A percentile compares a stretch with the other conserved stretches of the same genome.
Evolutionary conservation across 73 alveolate species (phyloP).

Genomic region (Symbiodinium natans): DNA sequence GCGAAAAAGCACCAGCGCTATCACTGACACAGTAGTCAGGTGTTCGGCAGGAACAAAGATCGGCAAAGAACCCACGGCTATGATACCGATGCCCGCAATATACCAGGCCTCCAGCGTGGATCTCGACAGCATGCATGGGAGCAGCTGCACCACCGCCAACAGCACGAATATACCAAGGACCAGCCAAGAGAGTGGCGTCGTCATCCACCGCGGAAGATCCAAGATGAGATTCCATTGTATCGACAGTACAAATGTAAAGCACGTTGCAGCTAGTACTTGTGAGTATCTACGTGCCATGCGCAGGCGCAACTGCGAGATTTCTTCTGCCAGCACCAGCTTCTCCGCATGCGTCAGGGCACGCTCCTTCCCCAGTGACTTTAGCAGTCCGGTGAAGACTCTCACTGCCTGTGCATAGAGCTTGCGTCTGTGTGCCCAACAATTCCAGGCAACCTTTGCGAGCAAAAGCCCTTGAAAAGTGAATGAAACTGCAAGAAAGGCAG

Average conservation of each 20-base stretch:
- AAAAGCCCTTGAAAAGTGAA: not conserved
- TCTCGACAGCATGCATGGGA: not conserved
- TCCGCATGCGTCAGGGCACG: not conserved
- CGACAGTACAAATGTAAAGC: not conserved
- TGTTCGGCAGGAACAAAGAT: not conserved
- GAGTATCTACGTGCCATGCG: not conserved
- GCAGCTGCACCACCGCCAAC: not conserved
- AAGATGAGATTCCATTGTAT: not conserved
- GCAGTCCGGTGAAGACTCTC: not conserved
- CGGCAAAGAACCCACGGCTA: not conserved
- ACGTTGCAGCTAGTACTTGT: not conserved
- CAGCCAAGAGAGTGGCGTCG: not conserved
- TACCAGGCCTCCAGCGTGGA: not conserved
- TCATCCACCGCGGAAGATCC: not conserved
- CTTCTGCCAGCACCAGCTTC: not conserved
- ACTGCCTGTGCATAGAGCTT: not conserved
- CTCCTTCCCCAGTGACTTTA: not conserved
- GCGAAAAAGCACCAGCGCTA: not conserved
- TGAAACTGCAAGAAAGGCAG: not conserved
- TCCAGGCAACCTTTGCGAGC: not conserved
- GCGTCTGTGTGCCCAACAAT: not conserved
- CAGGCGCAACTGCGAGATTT: not conserved
- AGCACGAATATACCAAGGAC: not conserved
- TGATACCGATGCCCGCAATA: not conserved
- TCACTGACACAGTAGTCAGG: not conserved